These are phyloP conservation scores for Stephanodiscus triporus DNA, from an alignment of 108 stramenopile genomes.

Conservation along the genomic window DNA sequence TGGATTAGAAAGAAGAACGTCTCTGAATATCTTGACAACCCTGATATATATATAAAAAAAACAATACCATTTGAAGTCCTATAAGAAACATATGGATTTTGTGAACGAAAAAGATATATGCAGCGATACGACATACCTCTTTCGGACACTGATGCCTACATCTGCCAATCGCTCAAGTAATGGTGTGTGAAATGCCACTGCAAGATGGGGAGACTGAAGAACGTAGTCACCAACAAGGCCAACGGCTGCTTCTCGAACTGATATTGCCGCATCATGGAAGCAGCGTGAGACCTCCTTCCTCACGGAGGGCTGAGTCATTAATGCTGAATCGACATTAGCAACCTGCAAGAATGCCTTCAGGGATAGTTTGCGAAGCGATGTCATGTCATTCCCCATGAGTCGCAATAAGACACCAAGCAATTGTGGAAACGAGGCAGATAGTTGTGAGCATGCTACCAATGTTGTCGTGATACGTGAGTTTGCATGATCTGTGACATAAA, in stretches of 20 bases:
- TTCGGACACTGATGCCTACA: constrained; percentile 86
- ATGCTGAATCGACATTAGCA: constrained; percentile 71
- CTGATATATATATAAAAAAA: constrained; percentile 52
- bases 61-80: not conserved
- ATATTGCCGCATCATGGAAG: constrained; percentile 90
- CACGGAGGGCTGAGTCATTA: constrained; percentile 77
- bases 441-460: constrained; percentile 55
- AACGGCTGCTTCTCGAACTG: constrained; percentile 93
- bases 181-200: constrained; percentile 81
- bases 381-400: constrained; percentile 68
- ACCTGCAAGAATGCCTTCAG: constrained; percentile 80
- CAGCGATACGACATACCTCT: constrained; percentile 33
- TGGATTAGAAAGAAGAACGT: constrained; percentile 80
- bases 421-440: constrained; percentile 62
- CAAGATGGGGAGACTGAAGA: constrained; percentile 74
- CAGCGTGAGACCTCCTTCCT: constrained; percentile 77
- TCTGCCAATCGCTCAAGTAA: constrained; percentile 82
- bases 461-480: constrained; percentile 66
- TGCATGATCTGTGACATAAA: constrained; percentile 67
- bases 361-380: constrained; percentile 77
- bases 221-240: constrained; percentile 90
- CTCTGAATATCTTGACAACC: constrained; percentile 84
- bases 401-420: constrained; percentile 74
- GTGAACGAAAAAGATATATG: not conserved
- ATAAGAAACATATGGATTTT: not conserved